A percentile compares a stretch with the other conserved stretches of the same genome.
Evolutionary conservation across 139 green algal genomes (phyloP).

Genomic region (Spirogloea muscicola): DNA sequence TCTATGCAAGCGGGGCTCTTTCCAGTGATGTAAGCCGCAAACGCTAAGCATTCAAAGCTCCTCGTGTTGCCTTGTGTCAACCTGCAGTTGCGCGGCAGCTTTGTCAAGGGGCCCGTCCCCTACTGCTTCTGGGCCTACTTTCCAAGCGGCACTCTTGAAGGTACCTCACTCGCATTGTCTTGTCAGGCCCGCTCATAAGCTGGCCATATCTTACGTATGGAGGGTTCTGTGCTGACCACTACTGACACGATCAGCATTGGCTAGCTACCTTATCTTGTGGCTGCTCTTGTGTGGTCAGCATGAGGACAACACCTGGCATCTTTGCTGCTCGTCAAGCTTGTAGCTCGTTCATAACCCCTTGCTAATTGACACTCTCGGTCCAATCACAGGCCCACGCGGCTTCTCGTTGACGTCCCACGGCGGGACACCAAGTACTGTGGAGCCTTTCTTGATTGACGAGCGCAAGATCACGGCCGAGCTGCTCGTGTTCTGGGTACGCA

Average conservation of each 20-base stretch:
- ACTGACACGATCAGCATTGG: no score
- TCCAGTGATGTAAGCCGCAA: background rate
- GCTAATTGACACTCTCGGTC: no score
- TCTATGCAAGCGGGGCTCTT: no score
- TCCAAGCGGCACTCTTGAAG: conserved; percentile 30
- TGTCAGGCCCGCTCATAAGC: no score
- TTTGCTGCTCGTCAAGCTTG: no score
- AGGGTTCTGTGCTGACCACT: no score
- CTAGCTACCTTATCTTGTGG: no score
- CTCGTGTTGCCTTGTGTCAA: conserved; percentile 7
- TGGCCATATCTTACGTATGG: no score
- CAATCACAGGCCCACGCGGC: conserved; percentile 30
- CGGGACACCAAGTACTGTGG: conserved; percentile 39
- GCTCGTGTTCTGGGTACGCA: conserved; percentile 45
- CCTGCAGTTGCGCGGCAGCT: conserved; percentile 30
- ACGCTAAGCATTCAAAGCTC: no score
- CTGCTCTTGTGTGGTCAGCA: no score
- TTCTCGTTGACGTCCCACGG: conserved; percentile 45
- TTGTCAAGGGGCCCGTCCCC: conserved; percentile 19
- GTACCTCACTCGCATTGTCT: background rate
- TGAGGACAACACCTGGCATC: no score
- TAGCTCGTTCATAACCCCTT: no score
- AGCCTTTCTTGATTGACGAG: conserved; percentile 52
- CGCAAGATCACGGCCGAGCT: conserved; percentile 42
- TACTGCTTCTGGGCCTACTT: conserved; percentile 40